phyloP scores from a whole-genome alignment of 1,139 yeast species.

The Casaregolazyma lundiana region DNA sequence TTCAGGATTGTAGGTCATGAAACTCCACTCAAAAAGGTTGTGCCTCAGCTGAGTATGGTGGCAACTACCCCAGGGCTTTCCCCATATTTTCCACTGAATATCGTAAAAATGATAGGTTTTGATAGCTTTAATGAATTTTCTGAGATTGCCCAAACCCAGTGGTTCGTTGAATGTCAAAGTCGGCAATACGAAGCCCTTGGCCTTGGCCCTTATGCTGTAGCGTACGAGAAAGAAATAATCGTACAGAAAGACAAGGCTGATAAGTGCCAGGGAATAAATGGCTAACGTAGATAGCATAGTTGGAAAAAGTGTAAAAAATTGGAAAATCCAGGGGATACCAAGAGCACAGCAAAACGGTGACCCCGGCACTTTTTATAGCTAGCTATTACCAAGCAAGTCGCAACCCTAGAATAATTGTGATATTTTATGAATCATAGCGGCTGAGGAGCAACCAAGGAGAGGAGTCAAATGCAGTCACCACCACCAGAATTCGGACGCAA shows the following conservation, averaged over 20 bases:
- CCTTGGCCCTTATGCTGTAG: not conserved
- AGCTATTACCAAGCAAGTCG: too few relatives aligned
- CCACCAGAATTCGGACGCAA: too few relatives aligned
- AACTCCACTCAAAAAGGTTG: not conserved
- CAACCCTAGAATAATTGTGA: too few relatives aligned
- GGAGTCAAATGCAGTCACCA: too few relatives aligned
- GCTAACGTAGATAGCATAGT: too few relatives aligned
- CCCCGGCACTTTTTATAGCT: too few relatives aligned
- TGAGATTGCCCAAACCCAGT: not conserved
- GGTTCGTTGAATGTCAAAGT: not conserved
- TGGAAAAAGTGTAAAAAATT: too few relatives aligned
- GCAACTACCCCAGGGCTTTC: not conserved
- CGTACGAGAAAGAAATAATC: not conserved
- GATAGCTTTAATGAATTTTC: not conserved
- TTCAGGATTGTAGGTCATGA: conserved; percentile 14
- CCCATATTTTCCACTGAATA: not conserved
- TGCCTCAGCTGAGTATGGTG: not conserved
- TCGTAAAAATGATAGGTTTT: not conserved
- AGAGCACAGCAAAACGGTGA: too few relatives aligned
- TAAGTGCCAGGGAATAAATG: too few relatives aligned
- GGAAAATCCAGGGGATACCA: too few relatives aligned
- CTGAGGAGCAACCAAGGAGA: too few relatives aligned
- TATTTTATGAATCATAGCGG: too few relatives aligned
- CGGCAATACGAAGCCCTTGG: conserved; percentile 3
- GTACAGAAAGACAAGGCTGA: not conserved